phyloP scores from a whole-genome alignment of 2,329 filamentous ascomycete genomes.

The Colletotrichum eleusines region DNA sequence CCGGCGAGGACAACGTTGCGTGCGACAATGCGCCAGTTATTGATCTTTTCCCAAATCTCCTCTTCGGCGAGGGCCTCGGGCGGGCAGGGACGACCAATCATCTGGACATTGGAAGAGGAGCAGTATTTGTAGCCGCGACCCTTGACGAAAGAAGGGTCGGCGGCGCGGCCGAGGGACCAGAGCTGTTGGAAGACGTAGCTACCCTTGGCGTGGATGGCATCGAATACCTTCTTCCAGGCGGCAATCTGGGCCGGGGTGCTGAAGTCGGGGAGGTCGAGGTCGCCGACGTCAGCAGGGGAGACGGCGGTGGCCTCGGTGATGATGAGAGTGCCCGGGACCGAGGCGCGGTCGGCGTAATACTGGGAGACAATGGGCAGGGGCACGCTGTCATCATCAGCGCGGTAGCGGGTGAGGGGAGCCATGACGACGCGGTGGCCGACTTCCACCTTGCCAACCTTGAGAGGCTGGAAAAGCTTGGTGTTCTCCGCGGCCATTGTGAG shows the following conservation, averaged over 20 bases:
- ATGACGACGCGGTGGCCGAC: conserved; percentile 63
- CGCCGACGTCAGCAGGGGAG: conserved; percentile 45
- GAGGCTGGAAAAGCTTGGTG: conserved; percentile 56
- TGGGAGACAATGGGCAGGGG: conserved; percentile 45
- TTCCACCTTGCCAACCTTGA: conserved; percentile 55
- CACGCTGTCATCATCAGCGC: conserved; percentile 56
- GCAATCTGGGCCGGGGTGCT: conserved; percentile 50
- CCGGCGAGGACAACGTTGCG: conserved; percentile 60
- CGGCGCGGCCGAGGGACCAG: conserved; percentile 41
- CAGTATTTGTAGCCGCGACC: conserved; percentile 46
- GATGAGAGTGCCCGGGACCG: conserved; percentile 58
- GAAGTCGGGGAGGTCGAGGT: conserved; percentile 56
- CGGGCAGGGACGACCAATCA: conserved; percentile 44
- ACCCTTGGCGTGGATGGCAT: conserved; percentile 47
- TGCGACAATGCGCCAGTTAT: conserved; percentile 62
- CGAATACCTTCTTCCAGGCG: conserved; percentile 47
- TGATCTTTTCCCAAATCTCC: conserved; percentile 72
- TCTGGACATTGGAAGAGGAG: conserved; percentile 44
- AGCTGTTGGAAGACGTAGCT: conserved; percentile 47
- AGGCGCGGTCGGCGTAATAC: conserved; percentile 49
- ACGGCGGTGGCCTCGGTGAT: conserved; percentile 50
- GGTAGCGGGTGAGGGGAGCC: conserved; percentile 69
- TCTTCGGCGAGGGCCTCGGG: conserved; percentile 51
- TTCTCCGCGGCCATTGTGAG: conserved; percentile 35
- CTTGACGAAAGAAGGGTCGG: conserved; percentile 37